Evolutionary conservation across 768 basidiomycete genomes (phyloP).

Genomic region (Hericium rajendrae): DNA sequence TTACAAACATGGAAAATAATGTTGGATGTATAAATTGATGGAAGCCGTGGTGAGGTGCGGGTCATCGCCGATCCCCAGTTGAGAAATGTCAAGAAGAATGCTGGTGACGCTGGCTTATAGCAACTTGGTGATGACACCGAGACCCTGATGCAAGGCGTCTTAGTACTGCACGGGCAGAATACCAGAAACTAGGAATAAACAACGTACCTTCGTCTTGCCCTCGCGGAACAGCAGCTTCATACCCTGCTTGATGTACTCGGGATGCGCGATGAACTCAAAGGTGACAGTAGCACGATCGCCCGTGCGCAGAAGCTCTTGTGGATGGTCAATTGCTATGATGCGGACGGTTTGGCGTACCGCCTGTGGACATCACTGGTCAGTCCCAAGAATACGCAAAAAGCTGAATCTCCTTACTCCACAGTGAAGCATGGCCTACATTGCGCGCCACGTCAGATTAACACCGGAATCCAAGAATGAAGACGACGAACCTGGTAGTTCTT

Average conservation of each 20-base stretch:
- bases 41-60: too few species aligned
- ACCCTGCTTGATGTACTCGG: conserved; percentile 88
- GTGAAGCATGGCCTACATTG: conserved; percentile 74
- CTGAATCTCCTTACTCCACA: conserved; percentile 52
- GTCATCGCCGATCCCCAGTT: too few species aligned
- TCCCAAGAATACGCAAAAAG: not conserved
- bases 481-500: conserved; percentile 71
- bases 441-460: not conserved
- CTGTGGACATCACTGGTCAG: conserved; percentile 26
- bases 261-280: conserved; percentile 89
- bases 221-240: conserved; percentile 92
- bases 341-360: conserved; percentile 88
- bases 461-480: conserved; percentile 12
- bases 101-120: conserved; percentile 23
- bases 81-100: too few species aligned
- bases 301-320: conserved; percentile 81
- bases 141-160: conserved; percentile 47
- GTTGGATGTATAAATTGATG: too few species aligned
- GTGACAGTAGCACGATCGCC: conserved; percentile 92
- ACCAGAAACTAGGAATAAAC: not conserved
- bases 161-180: too few species aligned
- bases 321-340: conserved; percentile 85
- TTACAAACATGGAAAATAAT: too few species aligned
- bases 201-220: conserved; percentile 82
- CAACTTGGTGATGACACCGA: conserved; percentile 67